Percentiles rank a stretch among this genome's conserved stretches.
Conservation (phyloP, 495 filamentous ascomycete genomes). For the Penicillium cosmopolitanum region DNA sequence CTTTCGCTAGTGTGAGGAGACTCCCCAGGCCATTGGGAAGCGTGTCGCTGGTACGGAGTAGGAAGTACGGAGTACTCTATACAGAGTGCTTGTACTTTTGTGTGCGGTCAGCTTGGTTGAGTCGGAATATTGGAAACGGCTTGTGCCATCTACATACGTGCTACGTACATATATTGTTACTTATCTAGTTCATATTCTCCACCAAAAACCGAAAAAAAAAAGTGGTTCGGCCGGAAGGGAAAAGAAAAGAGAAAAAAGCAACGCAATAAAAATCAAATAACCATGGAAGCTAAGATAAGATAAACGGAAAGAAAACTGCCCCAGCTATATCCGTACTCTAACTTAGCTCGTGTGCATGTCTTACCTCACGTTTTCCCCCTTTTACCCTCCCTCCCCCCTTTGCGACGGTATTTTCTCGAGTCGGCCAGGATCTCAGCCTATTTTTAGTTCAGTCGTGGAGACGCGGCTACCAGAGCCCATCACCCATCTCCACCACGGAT, state of each 20-base stretch:
- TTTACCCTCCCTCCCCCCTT: not conserved
- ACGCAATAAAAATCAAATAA: not conserved
- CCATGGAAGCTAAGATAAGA: no score
- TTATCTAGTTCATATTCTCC: no score
- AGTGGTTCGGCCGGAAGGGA: not conserved
- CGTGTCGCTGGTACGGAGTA: not conserved
- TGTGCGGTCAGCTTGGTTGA: not conserved
- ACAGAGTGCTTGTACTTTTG: not conserved
- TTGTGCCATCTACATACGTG: not conserved
- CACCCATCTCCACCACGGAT: constrained; percentile 3
- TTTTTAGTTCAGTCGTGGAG: constrained; percentile 4
- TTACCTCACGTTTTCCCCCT: not conserved
- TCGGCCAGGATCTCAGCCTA: not conserved
- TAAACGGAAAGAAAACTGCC: no score
- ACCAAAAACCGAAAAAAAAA: not conserved
- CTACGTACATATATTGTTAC: not conserved
- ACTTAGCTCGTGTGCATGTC: no score
- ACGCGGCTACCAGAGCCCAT: constrained; percentile 3
- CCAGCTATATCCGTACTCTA: no score
- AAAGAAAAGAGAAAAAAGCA: not conserved
- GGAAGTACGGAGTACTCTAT: not conserved
- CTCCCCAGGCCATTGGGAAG: not conserved
- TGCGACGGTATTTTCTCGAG: not conserved
- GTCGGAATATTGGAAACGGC: not conserved
- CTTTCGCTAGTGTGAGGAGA: constrained; percentile 15